Conservation (phyloP, 2,329 filamentous ascomycete species). For the Fusarium brevicatenulatum region DNA sequence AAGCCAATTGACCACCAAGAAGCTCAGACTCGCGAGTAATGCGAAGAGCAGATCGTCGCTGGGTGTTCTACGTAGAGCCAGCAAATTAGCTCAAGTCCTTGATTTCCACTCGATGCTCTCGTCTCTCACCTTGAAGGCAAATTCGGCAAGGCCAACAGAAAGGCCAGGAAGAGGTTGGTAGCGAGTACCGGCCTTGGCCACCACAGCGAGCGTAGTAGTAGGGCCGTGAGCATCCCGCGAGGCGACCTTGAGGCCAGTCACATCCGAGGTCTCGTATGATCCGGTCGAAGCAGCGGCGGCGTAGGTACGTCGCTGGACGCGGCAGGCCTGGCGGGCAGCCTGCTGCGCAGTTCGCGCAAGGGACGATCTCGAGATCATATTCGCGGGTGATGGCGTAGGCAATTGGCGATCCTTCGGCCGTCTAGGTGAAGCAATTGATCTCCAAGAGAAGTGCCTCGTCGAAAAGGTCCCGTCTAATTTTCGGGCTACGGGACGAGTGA, state of each 20-base stretch:
- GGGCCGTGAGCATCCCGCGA: constrained; percentile 89
- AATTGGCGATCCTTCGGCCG: constrained; percentile 61
- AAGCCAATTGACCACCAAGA: constrained; percentile 86
- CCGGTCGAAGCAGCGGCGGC: constrained; percentile 74
- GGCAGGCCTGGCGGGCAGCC: constrained; percentile 66
- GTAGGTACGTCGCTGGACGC: constrained; percentile 65
- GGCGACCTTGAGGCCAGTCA: constrained; percentile 90
- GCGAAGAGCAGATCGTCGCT: constrained; percentile 87
- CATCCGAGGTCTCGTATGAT: constrained; percentile 87
- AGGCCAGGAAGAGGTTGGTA: constrained; percentile 92
- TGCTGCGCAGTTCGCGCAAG: constrained; percentile 68
- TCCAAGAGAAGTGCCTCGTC: constrained; percentile 56
- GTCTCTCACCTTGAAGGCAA: constrained; percentile 87
- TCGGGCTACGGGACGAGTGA: constrained; percentile 48
- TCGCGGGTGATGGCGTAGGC: constrained; percentile 66
- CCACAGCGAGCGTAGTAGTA: constrained; percentile 89
- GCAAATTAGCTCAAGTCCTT: constrained; percentile 59
- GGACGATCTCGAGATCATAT: constrained; percentile 71
- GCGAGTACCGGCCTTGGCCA: constrained; percentile 93
- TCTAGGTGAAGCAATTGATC: constrained; percentile 54
- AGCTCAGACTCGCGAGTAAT: constrained; percentile 96
- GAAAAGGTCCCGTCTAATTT: constrained; percentile 58
- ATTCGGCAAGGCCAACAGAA: constrained; percentile 89
- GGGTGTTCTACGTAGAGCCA: constrained; percentile 73
- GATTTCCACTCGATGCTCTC: constrained; percentile 16